Evolutionary conservation across 192 early-diverging fungal genomes (phyloP).

Genomic region (Phlyctochytrium bullatum): DNA sequence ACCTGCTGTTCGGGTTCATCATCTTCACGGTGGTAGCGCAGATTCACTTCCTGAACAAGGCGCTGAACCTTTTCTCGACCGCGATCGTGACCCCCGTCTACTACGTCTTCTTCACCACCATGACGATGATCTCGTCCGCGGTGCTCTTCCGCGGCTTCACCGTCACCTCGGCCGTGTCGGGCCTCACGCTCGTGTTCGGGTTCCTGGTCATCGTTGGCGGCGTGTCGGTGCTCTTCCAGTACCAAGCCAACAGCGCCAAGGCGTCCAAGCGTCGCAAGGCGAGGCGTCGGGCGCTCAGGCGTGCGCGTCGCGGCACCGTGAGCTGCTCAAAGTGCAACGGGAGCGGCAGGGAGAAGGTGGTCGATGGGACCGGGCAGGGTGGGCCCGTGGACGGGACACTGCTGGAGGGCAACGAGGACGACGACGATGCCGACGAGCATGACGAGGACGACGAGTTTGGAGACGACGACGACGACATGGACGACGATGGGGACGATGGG

Average conservation of each 20-base stretch:
- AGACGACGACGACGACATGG: too few species aligned
- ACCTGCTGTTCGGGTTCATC: conserved; percentile 55
- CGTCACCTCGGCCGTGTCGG: conserved; percentile 6
- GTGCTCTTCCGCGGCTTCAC: conserved; percentile 63
- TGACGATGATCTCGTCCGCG: conserved; percentile 57
- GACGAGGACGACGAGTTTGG: too few species aligned
- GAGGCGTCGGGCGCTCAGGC: too few species aligned
- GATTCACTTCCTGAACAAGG: conserved; percentile 68
- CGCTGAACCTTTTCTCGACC: conserved; percentile 62
- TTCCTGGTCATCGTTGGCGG: conserved; percentile 46
- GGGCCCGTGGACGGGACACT: not conserved
- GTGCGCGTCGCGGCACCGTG: too few species aligned
- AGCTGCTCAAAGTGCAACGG: too few species aligned
- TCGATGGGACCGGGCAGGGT: not conserved
- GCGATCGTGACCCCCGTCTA: conserved; percentile 69
- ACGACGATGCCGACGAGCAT: not conserved
- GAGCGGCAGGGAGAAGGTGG: not conserved
- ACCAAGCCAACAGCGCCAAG: conserved; percentile 2
- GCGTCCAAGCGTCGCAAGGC: not conserved
- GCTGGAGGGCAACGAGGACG: not conserved
- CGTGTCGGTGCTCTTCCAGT: conserved; percentile 48
- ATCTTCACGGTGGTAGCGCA: conserved; percentile 46
- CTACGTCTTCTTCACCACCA: conserved; percentile 67
- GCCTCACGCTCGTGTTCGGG: conserved; percentile 29
- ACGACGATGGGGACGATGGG: too few species aligned